These are phyloP conservation scores for Trametes meyenii DNA, from an alignment of 768 basidiomycete species.

Conservation along the genomic window DNA sequence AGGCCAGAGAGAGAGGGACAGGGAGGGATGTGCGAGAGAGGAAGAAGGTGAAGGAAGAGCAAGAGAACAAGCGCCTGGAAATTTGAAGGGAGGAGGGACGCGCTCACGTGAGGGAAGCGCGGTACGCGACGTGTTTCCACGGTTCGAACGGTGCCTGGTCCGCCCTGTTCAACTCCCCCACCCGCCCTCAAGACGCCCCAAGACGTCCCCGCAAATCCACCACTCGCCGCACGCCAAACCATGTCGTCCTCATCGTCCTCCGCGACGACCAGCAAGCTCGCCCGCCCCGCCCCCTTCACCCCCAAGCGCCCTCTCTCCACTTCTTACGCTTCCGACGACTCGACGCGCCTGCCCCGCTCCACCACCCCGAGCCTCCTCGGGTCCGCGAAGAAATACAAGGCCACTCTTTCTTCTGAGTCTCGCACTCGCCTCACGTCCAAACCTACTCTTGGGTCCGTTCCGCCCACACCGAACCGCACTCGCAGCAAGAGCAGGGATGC, in stretches of 20 bases:
- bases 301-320: conserved; percentile 54
- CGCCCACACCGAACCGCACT: conserved; percentile 47
- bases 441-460: conserved; percentile 46
- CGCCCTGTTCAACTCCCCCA: background rate
- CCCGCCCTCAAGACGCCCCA: background rate
- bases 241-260: conserved; percentile 23
- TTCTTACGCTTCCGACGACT: conserved; percentile 35
- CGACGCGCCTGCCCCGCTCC: conserved; percentile 37
- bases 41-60: background rate
- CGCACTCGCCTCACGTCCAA: conserved; percentile 25
- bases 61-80: background rate
- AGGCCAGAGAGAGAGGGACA: background rate
- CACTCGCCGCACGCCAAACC: background rate
- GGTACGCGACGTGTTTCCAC: conserved; percentile 24
- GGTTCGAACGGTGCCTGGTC: conserved; percentile 8
- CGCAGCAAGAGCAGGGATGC: conserved; percentile 42
- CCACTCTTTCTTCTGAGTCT: conserved; percentile 54
- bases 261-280: conserved; percentile 36
- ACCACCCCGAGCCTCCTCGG: conserved; percentile 41
- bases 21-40: no score
- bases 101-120: conserved; percentile 18
- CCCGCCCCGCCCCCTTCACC: conserved; percentile 52
- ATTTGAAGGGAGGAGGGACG: conserved; percentile 12
- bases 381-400: conserved; percentile 71
- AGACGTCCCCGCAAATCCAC: background rate